phyloP scores from a whole-genome alignment of 2,329 filamentous ascomycete species.

The Pseudogymnoascus sp. region DNA sequence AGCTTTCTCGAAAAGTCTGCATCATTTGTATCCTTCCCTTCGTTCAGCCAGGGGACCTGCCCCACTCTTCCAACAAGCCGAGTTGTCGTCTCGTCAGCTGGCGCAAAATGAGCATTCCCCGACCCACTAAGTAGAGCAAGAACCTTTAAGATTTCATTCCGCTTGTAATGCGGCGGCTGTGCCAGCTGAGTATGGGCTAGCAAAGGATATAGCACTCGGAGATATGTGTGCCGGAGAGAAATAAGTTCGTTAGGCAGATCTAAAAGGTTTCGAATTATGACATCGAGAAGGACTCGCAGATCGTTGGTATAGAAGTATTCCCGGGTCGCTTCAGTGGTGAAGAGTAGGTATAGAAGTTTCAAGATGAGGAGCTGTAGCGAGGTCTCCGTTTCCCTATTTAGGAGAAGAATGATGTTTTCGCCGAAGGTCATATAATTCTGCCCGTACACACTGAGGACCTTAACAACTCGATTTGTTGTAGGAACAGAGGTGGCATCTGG shows the following conservation, averaged over 20 bases:
- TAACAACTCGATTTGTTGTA: constrained; percentile 89
- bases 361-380: constrained; percentile 92
- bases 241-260: constrained; percentile 80
- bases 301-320: constrained; percentile 99
- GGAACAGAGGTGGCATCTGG: constrained; percentile 33
- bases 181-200: constrained; percentile 86
- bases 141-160: constrained; percentile 71
- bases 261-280: constrained; percentile 93
- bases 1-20: constrained; percentile 48
- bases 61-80: constrained; percentile 70
- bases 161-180: constrained; percentile 84
- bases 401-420: constrained; percentile 89
- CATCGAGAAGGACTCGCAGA: constrained; percentile 84
- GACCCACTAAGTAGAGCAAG: constrained; percentile 63
- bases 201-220: constrained; percentile 84
- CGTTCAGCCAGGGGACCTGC: constrained; percentile 61
- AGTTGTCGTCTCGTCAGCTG: constrained; percentile 71
- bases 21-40: constrained; percentile 33
- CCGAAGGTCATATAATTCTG: constrained; percentile 86
- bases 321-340: constrained; percentile 83
- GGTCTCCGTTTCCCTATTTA: constrained; percentile 93
- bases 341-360: constrained; percentile 90
- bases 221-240: constrained; percentile 81
- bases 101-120: constrained; percentile 67
- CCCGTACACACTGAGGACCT: constrained; percentile 76